Percentiles rank a stretch among this genome's conserved stretches.
phyloP scores from a whole-genome alignment of 192 early-diverging fungal species.

The Coemansia sp. region DNA sequence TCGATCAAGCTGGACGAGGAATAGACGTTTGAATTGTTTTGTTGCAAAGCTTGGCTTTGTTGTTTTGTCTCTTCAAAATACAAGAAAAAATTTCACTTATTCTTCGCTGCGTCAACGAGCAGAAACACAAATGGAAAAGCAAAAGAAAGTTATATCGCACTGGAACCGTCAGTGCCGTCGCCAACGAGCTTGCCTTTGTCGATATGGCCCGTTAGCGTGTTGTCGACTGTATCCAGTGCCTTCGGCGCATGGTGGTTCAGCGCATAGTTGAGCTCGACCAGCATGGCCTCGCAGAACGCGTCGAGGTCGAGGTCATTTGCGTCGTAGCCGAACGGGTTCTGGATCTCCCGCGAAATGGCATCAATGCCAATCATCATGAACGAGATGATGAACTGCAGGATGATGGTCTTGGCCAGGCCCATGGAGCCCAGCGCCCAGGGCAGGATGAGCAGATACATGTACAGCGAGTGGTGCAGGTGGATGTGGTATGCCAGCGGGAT shows the following conservation, averaged over 20 bases:
- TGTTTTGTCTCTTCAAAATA: too few species aligned
- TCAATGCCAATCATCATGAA: constrained; percentile 85
- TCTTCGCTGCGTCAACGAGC: too few species aligned
- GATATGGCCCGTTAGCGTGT: constrained; percentile 9
- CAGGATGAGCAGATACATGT: constrained; percentile 69
- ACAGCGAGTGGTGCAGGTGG: constrained; percentile 81
- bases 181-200: neutral
- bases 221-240: constrained; percentile 12
- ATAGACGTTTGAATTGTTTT: too few species aligned
- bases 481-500: constrained; percentile 88
- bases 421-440: constrained; percentile 76
- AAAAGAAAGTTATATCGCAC: neutral
- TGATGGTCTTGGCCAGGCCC: constrained; percentile 60
- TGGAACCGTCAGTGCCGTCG: neutral
- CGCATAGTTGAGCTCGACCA: constrained; percentile 40
- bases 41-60: too few species aligned
- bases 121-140: neutral
- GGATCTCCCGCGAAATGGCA: constrained; percentile 83
- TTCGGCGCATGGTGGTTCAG: constrained; percentile 28
- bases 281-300: constrained; percentile 52
- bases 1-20: constrained; percentile 23
- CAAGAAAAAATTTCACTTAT: too few species aligned
- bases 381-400: constrained; percentile 63
- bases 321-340: constrained; percentile 90
- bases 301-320: constrained; percentile 69